Base-by-base conservation (phyloP, 192 early-diverging fungal genomes). In the Funneliformis geosporum region DNA sequence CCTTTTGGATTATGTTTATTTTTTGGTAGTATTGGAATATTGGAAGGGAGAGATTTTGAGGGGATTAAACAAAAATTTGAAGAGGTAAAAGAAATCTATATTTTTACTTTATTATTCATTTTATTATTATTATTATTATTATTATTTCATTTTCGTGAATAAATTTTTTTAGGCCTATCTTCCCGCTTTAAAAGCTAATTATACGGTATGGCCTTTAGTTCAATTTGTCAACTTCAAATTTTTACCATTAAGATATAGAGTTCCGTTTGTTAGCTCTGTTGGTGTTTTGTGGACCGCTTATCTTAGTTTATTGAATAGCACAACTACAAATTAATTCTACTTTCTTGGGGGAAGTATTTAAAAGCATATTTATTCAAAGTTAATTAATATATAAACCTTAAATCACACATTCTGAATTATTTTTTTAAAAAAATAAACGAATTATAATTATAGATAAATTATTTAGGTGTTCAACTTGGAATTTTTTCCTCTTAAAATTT, bases 231-330 rank as follows among this genome's bases (percentile, higher is more conserved):
- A 94, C 81, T 93, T 94, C 80, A 87, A 87, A 60, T 90, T 92
- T 81, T 83, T 92, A 64, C 93, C 93, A 2, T 81, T 91, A 43
- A 78, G 85, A 14, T 91, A 88, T 67, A 83, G 92, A 14, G 83
- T 94, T 25, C 93, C 93, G 14, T 92, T 94, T 81, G 88, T 90
- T 42, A 93, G 92, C 76, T 83, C 86, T 6, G 84, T 92, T 38
- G 91, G 92, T 47, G 88, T 94, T n/a, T 86, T 92, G 21, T 94
- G 93, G 93, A 93, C 92, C 69, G 82, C 88, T 8, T 93, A 91
- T 82, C 85, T 94, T 33, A 93, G 91, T 40, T 91, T 90, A 88
- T 70, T 88, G 0, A 93, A 93, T 78, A 91, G 86, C 78, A 78
- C 72, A 16, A 71, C 79, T 10, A 78, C 16, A 10, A 68, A 68